Percentiles rank a stretch among this genome's conserved stretches.
These are phyloP conservation scores for Nosema muscidifuracis DNA, from an alignment of 371 early-diverging fungal genomes.

Conservation along the genomic window DNA sequence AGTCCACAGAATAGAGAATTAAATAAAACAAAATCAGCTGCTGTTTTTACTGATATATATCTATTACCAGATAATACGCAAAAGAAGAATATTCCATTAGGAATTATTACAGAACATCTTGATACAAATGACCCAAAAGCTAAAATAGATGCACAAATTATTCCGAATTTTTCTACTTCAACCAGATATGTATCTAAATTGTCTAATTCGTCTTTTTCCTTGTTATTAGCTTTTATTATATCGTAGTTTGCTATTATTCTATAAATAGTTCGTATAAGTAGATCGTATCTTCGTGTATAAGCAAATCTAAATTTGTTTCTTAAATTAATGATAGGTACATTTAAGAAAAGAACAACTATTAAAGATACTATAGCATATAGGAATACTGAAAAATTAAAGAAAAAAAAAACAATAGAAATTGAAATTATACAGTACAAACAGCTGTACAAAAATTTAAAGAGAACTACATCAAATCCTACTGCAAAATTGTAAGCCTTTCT, in stretches of 20 bases:
- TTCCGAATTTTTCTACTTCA: constrained; percentile 8
- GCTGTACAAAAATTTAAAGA: background rate
- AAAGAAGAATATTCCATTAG: constrained; percentile 3
- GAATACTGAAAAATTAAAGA: background rate
- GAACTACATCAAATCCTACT: background rate
- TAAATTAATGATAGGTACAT: constrained; percentile 10
- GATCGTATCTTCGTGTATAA: constrained; percentile 20
- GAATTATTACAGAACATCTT: constrained; percentile 9
- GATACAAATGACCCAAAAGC: constrained; percentile 5
- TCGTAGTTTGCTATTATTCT: constrained; percentile 56
- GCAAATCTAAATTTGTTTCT: constrained; percentile 41
- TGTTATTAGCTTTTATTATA: constrained; percentile 48
- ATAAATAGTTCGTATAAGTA: constrained; percentile 9
- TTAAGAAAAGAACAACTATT: background rate
- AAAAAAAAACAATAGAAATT: background rate
- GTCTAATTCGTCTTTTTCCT: constrained; percentile 38
- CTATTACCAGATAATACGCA: background rate
- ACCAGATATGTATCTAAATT: constrained; percentile 22
- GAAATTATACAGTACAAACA: background rate
- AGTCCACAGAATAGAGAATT: background rate
- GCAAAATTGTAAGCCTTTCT: background rate
- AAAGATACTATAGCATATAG: background rate
- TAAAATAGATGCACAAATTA: background rate
- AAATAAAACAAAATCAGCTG: background rate
- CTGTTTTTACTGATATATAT: background rate